Evolutionary conservation across 257 asterid species (phyloP).

Genomic region (Rauvolfia tetraphylla): DNA sequence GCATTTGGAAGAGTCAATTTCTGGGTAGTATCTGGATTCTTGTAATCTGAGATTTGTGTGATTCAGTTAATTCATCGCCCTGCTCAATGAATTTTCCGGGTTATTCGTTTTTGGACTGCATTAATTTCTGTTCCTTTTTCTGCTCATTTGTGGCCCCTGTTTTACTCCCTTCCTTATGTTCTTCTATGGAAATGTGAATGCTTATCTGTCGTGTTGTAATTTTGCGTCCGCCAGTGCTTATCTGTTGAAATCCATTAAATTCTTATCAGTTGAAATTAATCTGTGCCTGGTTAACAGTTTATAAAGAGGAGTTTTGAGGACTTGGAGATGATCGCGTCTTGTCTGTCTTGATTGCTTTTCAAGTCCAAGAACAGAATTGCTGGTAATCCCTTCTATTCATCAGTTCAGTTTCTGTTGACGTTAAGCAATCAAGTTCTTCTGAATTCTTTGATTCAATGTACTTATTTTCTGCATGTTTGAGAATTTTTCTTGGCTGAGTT

Average conservation of each 20-base stretch:
- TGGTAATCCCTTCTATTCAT: neutral
- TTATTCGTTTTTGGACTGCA: neutral
- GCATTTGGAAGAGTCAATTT: neutral
- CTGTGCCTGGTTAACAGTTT: neutral
- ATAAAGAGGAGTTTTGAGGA: neutral
- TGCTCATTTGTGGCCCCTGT: neutral
- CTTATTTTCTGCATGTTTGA: neutral
- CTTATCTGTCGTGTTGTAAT: constrained; percentile 1
- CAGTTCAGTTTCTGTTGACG: neutral
- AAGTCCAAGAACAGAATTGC: too few species aligned
- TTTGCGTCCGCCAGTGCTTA: neutral
- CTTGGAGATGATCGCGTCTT: neutral
- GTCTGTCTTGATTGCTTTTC: neutral
- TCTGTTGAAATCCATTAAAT: neutral
- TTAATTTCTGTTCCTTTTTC: neutral
- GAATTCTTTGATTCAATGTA: neutral
- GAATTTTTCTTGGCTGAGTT: neutral
- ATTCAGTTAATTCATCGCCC: neutral
- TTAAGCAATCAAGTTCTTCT: neutral
- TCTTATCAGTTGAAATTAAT: constrained; percentile 5
- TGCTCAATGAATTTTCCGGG: neutral
- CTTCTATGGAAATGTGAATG: neutral
- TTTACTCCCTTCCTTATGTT: neutral
- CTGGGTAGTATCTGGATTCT: neutral
- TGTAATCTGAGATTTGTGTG: neutral